Base-by-base conservation (phyloP, 192 early-diverging fungal species). In the Lobosporangium transversale region DNA sequence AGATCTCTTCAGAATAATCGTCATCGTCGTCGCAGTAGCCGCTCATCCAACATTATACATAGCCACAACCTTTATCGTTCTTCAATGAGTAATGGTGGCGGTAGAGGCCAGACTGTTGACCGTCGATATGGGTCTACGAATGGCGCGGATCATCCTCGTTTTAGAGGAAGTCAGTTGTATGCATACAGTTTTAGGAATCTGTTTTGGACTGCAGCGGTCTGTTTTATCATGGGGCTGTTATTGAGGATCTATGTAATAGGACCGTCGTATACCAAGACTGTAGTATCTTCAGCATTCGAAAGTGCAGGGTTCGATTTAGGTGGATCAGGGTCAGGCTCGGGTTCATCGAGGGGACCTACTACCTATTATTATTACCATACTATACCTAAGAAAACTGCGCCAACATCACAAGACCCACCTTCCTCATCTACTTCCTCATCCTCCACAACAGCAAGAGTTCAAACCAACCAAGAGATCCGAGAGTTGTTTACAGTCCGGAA, bases 71-170 rank as follows among this genome's bases (percentile, higher is more conserved):
- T 6, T 32, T 26, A 53, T 4, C 27, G 30, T 12, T 10, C 30
- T 3, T 31, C 26, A 4, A 32, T 12, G 1, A 18, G 51, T 17
- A 53, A n/a, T n/a, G n/a, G n/a, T n/a, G n/a, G n/a, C n/a, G n/a
- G n/a, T n/a, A n/a, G n/a, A n/a, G n/a, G n/a, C n/a, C n/a, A n/a
- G n/a, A n/a, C n/a, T 36, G 27, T 21, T 6, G 43, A 17, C 8
- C 58, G 33, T 29, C 18, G 56, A 7, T 44, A 51, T 23, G 64
- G 73, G 9, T 76, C 73, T 15, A 76, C 73, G 2, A 76, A 76
- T 23, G 73, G 73, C 21, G 73, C 73, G 3, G 73, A 76, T 40
- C 73, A 76, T 27, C 73, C 73, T 2, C 58, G 73, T 26, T 76
- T 76, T 62, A 20, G 58, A 18, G 73, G 73, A 1, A 67, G 64